These are phyloP conservation scores for Penicillium sp. DNA, from an alignment of 2,329 filamentous ascomycete genomes.

Conservation along the genomic window DNA sequence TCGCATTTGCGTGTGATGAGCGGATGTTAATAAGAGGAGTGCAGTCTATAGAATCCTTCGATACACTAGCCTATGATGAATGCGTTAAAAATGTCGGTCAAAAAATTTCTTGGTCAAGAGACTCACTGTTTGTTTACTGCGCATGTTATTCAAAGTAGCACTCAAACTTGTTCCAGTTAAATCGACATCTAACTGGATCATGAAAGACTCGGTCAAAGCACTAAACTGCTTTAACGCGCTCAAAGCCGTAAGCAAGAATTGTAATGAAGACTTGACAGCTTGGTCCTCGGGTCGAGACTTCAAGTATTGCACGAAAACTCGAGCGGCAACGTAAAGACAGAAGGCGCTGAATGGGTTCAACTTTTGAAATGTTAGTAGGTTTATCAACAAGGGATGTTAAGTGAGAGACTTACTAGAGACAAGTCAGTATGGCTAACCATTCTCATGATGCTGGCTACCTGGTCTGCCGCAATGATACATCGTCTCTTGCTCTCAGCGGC, in stretches of 20 bases:
- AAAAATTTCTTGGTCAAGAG: background rate
- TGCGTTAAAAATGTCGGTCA: background rate
- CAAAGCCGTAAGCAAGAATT: slow-evolving; percentile 88
- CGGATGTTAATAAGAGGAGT: background rate
- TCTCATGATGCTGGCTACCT: slow-evolving; percentile 92
- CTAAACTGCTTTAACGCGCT: slow-evolving; percentile 83
- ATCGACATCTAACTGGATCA: slow-evolving; percentile 90
- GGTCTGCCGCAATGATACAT: slow-evolving; percentile 88
- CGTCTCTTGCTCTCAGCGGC: slow-evolving; percentile 86
- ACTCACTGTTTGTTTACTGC: slow-evolving; percentile 9
- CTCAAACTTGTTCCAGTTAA: slow-evolving; percentile 57
- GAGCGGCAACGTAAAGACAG: slow-evolving; percentile 89
- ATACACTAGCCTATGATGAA: background rate
- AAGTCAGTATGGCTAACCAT: slow-evolving; percentile 90
- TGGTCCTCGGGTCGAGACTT: slow-evolving; percentile 84
- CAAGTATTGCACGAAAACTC: slow-evolving; percentile 95
- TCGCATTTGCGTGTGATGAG: background rate
- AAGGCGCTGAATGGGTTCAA: slow-evolving; percentile 96
- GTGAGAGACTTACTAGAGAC: slow-evolving; percentile 59
- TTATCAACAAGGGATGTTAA: slow-evolving; percentile 35
- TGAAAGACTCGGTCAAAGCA: slow-evolving; percentile 87
- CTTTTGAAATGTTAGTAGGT: slow-evolving; percentile 44
- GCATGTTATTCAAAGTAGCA: slow-evolving; percentile 15
- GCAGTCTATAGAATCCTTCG: background rate
- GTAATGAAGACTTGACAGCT: slow-evolving; percentile 73